Conservation (phyloP, 164 flowering plant species). For the Pachysandra terminalis region DNA sequence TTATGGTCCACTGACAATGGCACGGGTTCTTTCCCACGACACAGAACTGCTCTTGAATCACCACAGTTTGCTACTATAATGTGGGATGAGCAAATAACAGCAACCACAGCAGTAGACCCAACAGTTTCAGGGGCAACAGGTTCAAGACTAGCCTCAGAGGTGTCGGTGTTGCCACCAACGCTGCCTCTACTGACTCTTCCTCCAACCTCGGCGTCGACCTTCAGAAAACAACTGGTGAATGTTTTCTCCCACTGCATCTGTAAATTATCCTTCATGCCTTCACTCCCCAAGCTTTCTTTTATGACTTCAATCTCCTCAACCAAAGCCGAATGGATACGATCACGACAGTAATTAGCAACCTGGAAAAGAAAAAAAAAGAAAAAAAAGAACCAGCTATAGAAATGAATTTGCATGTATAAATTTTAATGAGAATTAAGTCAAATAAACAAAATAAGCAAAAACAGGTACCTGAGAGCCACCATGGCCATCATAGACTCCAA, state of each 20-base stretch:
- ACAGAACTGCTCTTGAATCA: slow-evolving; percentile 93
- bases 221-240: slow-evolving; percentile 51
- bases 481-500: slow-evolving; percentile 95
- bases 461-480: slow-evolving; percentile 70
- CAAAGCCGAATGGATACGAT: slow-evolving; percentile 66
- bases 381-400: background rate
- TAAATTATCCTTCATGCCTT: slow-evolving; percentile 19
- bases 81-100: slow-evolving; percentile 72
- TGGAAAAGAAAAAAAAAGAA: slow-evolving; percentile 23
- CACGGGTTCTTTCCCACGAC: slow-evolving; percentile 78
- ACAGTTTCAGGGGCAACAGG: slow-evolving; percentile 81
- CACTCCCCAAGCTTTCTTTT: slow-evolving; percentile 24
- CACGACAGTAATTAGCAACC: slow-evolving; percentile 31
- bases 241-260: slow-evolving; percentile 53
- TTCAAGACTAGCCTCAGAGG: slow-evolving; percentile 20
- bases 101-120: slow-evolving; percentile 92
- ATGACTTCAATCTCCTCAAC: slow-evolving; percentile 49
- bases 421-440: background rate
- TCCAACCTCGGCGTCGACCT: slow-evolving; percentile 68
- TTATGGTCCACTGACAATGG: slow-evolving; percentile 85
- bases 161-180: slow-evolving; percentile 6
- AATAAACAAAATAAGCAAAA: background rate
- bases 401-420: background rate
- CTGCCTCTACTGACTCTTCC: slow-evolving; percentile 22
- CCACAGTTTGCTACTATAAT: slow-evolving; percentile 90